Evolutionary conservation across 2,329 filamentous ascomycete species (phyloP), one percentile per base, ranked within the genome.

Genomic region (Lasiodiplodia citricola): DNA sequence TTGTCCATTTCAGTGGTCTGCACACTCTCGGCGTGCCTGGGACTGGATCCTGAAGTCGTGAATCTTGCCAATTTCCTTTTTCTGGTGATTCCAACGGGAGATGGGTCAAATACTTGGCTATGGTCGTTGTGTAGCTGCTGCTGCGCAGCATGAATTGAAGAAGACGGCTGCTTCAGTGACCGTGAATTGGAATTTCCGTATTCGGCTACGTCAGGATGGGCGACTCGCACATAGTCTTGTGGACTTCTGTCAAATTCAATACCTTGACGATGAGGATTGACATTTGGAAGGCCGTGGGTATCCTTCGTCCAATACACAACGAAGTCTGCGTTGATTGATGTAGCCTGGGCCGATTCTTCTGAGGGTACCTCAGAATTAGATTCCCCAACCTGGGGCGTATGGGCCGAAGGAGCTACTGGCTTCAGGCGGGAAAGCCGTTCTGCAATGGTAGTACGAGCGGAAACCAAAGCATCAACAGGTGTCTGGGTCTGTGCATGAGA

Each of bases 51-150:
- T 23, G 47, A 64, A 2, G 44, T 52, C 8, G 60, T 64, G 14
- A 64, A 64, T 28, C 60, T 47, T 4, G 60, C 31, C 2, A 64
- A 47, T 3, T 31, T 47, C 18, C 37, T 64, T 23, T 52, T 64
- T 7, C 41, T 47, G 8, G 7, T 25, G 60, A 28, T 52, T 25
- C 28, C 60, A n/a, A 7, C 18, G n/a, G 7, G 7, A 47, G 25
- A 6, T 21, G 5, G n/a, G 51, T 18, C 18, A 18, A n/a, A 6
- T 13, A 11, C 16, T 35, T 7, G 31, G 8, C 31, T 35, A 8
- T 8, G 31, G 3, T 35, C 8, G 31, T 10, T 35, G 31, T 35
- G 10, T 35, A 5, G 31, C 8, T 35, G 31, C 10, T 35, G 31
- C 7, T 8, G 1, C 2, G 7, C 8, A 35, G 31, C 31, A 35